Evolutionary conservation across 495 filamentous ascomycete species (phyloP).

Genomic region (Tuber umbilicatum): DNA sequence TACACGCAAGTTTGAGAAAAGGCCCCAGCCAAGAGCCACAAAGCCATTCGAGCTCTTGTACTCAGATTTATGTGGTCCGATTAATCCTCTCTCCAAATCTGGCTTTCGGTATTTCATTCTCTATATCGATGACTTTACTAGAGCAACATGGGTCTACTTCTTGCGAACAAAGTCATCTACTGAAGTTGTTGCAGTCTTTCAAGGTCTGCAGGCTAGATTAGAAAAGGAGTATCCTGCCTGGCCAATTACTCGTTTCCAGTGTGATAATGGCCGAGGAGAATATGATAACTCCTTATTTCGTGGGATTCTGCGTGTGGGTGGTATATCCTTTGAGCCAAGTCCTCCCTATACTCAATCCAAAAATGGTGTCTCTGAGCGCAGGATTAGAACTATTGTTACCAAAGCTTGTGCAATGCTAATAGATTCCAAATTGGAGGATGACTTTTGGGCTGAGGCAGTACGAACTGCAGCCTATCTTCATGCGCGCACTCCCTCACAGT

Average conservation of each 20-base stretch:
- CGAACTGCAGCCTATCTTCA: slow-evolving; percentile 4
- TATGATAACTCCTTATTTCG: slow-evolving; percentile 10
- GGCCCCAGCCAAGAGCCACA: too few species aligned
- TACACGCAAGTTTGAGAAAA: too few species aligned
- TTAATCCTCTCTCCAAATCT: neutral
- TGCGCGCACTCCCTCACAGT: neutral
- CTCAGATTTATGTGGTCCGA: neutral
- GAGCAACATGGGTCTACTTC: neutral
- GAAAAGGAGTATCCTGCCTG: too few species aligned
- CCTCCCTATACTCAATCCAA: slow-evolving; percentile 6
- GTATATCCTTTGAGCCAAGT: slow-evolving; percentile 7
- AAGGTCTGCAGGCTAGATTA: too few species aligned
- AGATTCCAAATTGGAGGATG: neutral
- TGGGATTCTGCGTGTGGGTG: neutral
- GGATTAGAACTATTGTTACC: neutral
- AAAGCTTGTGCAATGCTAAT: slow-evolving; percentile 3
- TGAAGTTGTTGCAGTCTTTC: too few species aligned
- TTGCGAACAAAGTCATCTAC: neutral
- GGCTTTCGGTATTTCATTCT: neutral
- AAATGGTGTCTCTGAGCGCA: slow-evolving; percentile 5
- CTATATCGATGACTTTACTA: slow-evolving; percentile 5
- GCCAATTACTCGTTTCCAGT: neutral
- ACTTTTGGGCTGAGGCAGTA: slow-evolving; percentile 12
- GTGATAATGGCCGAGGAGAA: too few species aligned
- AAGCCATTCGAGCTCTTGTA: neutral